Base-by-base conservation (phyloP, 2,329 filamentous ascomycete species). In the Sclerotiophoma versabilis region DNA sequence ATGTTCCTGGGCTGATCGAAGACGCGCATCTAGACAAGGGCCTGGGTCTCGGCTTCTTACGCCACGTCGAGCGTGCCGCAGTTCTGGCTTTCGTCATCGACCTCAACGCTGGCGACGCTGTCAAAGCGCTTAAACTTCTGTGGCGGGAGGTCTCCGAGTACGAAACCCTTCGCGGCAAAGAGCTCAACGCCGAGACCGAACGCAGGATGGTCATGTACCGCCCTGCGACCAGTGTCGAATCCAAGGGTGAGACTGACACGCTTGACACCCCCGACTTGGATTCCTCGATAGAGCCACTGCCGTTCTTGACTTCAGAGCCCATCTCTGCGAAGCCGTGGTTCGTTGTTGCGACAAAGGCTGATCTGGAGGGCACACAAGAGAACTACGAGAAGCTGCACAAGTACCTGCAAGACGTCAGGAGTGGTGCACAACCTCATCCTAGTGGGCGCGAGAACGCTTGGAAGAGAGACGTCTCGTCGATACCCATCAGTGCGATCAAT, bases 251-350 rank as follows among this genome's bases (percentile, higher is more conserved):
- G 25, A 44, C 51, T 33, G 58, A 68, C 37, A 34, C 68, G 53
- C 17, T 71, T 42, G 50, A 67, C 34, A 51, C 59, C 10, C 63
- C 69, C 27, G 58, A 62, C 5, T 50, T 71, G n/a, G 54, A 68
- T n/a, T 54, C 60, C 8, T 57, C 66, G 3, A 49, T 66, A 9
- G 59, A 71, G 34, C 63, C 66, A 34, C 74, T 85, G 17, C 80
- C 79, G 33, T 80, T 77, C 20, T 73, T 83, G 27, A 74, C 75
- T 30, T 77, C 84, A 10, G 81, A 90, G n/a, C 86, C 89, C 33
- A 96, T 98, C 62, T 90, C 90, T n/a, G 85, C 85, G 27, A 99
- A 99, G 78, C 93, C 95, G 0, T 99, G 95, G 95, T 95, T 96
- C 68, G 93, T 97, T 5, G 87, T 97, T 36, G 93, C 91, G 1